Conservation (phyloP, 2,329 filamentous ascomycete species). For the Blastomyces percursus region DNA sequence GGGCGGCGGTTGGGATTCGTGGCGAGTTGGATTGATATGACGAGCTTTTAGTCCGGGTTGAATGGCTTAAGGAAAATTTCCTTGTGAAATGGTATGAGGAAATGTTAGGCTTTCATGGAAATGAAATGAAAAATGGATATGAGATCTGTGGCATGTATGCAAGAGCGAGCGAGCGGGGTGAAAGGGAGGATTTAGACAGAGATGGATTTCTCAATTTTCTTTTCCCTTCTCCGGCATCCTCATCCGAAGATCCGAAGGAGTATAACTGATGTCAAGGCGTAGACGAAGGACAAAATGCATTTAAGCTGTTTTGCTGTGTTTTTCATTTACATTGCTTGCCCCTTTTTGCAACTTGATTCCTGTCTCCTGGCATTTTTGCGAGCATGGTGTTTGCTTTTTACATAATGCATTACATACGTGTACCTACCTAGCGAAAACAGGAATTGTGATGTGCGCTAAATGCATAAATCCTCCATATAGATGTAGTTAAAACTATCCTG, state of each 20-base stretch:
- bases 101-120: neutral
- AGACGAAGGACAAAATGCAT: neutral
- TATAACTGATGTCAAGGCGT: neutral
- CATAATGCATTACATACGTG: neutral
- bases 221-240: neutral
- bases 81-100: neutral
- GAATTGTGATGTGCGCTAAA: neutral
- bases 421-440: neutral
- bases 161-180: neutral
- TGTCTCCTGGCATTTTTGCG: neutral
- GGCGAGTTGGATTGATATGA: constrained; percentile 79
- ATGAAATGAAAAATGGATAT: neutral
- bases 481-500: neutral
- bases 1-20: constrained; percentile 65
- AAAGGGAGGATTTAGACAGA: neutral
- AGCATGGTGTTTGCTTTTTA: neutral
- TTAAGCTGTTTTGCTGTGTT: neutral
- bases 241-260: neutral
- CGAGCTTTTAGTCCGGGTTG: constrained; percentile 39
- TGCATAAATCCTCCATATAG: neutral
- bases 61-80: neutral
- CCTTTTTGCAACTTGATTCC: neutral
- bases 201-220: neutral
- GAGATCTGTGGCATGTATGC: neutral
- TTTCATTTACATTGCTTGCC: neutral